Conservation (phyloP, 108 stramenopile species). For the Cyclotella sp. region DNA sequence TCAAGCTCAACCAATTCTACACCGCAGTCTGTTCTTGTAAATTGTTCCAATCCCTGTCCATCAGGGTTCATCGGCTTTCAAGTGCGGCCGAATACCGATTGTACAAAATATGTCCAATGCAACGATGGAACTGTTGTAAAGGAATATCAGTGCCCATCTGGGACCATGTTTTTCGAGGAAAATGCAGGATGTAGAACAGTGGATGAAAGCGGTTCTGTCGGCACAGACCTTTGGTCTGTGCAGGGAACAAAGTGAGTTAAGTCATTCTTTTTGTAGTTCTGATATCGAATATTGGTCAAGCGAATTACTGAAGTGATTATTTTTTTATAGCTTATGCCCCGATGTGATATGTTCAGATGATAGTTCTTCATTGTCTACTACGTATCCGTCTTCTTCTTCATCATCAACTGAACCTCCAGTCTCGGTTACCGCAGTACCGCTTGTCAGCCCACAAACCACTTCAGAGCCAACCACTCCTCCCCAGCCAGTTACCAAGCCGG, state of each 20-base stretch:
- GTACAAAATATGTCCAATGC: slow-evolving; percentile 20
- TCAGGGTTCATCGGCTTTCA: not conserved
- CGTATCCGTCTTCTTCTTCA: not conserved
- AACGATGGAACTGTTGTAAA: slow-evolving; percentile 2
- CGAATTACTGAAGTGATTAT: no score
- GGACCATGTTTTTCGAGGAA: slow-evolving; percentile 1
- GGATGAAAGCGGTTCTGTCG: not conserved
- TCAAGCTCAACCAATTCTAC: not conserved
- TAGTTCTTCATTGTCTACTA: not conserved
- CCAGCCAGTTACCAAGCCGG: no score
- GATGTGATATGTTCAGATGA: slow-evolving; percentile 4
- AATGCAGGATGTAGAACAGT: not conserved
- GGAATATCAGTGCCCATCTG: slow-evolving; percentile 7
- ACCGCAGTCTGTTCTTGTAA: not conserved
- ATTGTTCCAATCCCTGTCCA: slow-evolving; percentile 7
- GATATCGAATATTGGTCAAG: not conserved
- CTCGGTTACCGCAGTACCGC: not conserved
- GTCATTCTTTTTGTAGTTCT: not conserved
- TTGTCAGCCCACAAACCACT: no score
- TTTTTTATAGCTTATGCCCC: not conserved
- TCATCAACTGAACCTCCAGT: not conserved
- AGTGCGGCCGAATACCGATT: not conserved
- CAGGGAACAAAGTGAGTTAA: not conserved
- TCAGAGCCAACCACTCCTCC: no score
- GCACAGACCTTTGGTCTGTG: not conserved